Evolutionary conservation across 2,329 filamentous ascomycete genomes (phyloP), one percentile per base, ranked within the genome.

Genomic region (Monosporascus sp.): DNA sequence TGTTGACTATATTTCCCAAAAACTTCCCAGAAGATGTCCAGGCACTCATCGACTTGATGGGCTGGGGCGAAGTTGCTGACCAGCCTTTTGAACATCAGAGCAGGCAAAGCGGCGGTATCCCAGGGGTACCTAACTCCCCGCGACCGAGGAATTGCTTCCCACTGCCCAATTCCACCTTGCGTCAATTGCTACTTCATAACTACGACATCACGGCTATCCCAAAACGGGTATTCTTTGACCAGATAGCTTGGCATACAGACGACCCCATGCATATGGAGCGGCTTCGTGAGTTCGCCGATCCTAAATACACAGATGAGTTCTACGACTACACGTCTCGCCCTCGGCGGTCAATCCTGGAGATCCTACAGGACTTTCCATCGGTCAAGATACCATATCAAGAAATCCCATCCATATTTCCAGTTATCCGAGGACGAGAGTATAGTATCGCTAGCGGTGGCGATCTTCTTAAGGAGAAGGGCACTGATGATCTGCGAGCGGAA

Each of bases 251-350:
- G 67, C 91, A 91, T 64, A 88, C 90, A 2, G 72, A 75, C 0
- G 82, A 95, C 62, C 68, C 75, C 2, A 83, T 85, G 62, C 93
- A 99, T 64, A 85, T 83, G 61, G 88, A 94, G 56, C 84, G 93
- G 2, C 80, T 99, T 0, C 71, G 87, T 8, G 94, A 99, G 66
- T 94, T 99, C 62, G 86, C 85, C 1, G 82, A 88, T 62, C 84
- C 90, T 0, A 81, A 88, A 46, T 89, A 87, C 62, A 83, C 93
- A 6, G 91, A 97, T 62, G 94, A 99, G 62, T 86, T 96, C 52
- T 97, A 90, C 73, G 93, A 99, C 72, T 99, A 99, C 67, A 94
- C 94, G 1, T 92, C 92, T 0, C 85, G 94, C 8, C 89, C 93
- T 1, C 86, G 91, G 36, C 86, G 94, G 36, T 95, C 89, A 54